phyloP scores from a whole-genome alignment of 2,329 filamentous ascomycete genomes.

The Aspergillus intermedius region DNA sequence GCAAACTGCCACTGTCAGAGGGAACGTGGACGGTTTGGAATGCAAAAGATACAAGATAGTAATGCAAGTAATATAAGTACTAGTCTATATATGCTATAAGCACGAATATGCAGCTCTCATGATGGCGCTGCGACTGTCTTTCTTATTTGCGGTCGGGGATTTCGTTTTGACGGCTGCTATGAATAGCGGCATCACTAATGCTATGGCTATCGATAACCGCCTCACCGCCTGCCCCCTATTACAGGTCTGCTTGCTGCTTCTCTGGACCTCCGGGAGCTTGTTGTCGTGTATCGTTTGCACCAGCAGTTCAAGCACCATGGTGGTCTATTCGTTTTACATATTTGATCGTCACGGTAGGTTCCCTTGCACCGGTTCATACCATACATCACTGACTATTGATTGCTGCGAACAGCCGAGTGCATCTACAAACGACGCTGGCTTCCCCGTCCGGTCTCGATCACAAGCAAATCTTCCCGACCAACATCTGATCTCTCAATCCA shows the following conservation, averaged over 20 bases:
- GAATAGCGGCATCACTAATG: background rate
- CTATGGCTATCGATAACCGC: background rate
- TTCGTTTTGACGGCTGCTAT: background rate
- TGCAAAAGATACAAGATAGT: background rate
- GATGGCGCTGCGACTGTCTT: background rate
- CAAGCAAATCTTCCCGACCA: conserved; percentile 44
- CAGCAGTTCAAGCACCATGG: conserved; percentile 53
- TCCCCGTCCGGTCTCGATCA: conserved; percentile 44
- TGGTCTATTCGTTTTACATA: conserved; percentile 96
- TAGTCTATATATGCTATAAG: background rate
- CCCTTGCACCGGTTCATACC: background rate
- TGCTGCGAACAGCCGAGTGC: conserved; percentile 68
- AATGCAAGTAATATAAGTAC: background rate
- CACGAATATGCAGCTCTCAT: too few relatives aligned
- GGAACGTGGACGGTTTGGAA: background rate
- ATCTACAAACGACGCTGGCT: conserved; percentile 91
- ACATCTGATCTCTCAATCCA: conserved; percentile 43
- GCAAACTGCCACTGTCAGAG: background rate
- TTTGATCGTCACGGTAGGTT: conserved; percentile 89
- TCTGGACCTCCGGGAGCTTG: background rate
- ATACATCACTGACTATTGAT: conserved; percentile 3
- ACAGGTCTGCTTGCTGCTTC: background rate
- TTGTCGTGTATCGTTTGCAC: background rate
- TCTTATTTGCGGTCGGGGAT: background rate
- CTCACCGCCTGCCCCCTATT: background rate